Conservation (phyloP, 1,284 basidiomycete genomes). For the Rhodotorula mucilaginosa region DNA sequence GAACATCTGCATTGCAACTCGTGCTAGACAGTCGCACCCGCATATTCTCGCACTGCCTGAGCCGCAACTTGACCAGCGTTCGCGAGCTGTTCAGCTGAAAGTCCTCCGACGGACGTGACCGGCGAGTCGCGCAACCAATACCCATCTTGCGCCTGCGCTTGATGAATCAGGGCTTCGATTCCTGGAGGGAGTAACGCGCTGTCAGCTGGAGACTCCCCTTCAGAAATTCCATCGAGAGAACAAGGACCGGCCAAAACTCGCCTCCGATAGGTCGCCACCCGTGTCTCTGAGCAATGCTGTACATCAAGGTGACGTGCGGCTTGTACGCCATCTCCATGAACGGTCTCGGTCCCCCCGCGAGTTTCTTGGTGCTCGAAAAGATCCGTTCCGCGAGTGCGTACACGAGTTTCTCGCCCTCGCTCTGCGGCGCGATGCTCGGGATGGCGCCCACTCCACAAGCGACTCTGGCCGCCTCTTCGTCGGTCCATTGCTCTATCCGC, state of each 20-base stretch:
- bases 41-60: conserved; percentile 4
- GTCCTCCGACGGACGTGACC: not conserved
- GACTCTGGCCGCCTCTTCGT: conserved; percentile 6
- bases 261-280: conserved; percentile 43
- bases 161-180: conserved; percentile 47
- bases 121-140: conserved; percentile 26
- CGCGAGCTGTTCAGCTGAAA: not conserved
- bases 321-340: conserved; percentile 47
- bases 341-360: not conserved
- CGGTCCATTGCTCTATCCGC: conserved; percentile 15
- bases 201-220: too few species aligned
- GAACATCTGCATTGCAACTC: too few species aligned
- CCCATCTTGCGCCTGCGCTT: conserved; percentile 37
- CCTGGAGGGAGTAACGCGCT: conserved; percentile 16
- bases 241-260: not conserved
- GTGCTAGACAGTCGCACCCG: conserved; percentile 2
- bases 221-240: not conserved
- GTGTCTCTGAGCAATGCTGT: conserved; percentile 31
- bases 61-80: conserved; percentile 4
- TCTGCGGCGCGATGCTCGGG: conserved; percentile 44
- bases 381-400: conserved; percentile 43
- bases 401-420: conserved; percentile 46
- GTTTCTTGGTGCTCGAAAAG: conserved; percentile 34
- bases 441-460: conserved; percentile 45
- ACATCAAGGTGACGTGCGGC: conserved; percentile 45